phyloP scores from a whole-genome alignment of 306 rosid genomes.

The Malus orientalis region DNA sequence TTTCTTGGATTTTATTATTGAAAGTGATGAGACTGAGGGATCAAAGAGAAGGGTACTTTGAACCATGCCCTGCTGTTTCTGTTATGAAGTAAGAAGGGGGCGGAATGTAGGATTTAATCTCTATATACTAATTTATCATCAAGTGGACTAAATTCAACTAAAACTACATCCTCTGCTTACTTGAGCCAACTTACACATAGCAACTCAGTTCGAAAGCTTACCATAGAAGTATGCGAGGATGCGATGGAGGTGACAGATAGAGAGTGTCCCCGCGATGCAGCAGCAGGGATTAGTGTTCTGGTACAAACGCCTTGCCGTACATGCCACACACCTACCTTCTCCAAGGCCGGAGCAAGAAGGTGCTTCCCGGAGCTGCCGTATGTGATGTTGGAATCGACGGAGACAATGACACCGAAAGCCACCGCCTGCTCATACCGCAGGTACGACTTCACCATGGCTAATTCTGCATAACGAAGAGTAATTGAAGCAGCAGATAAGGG shows the following conservation, averaged over 20 bases:
- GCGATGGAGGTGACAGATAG: conserved; percentile 61
- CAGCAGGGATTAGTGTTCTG: conserved; percentile 57
- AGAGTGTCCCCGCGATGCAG: conserved; percentile 45
- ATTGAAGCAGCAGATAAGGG: too few relatives aligned
- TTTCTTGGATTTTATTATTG: too few relatives aligned
- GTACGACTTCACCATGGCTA: conserved; percentile 83
- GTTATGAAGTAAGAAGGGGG: too few relatives aligned
- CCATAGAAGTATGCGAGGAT: conserved; percentile 56
- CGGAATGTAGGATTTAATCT: neutral
- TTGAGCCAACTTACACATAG: neutral
- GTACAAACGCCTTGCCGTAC: conserved; percentile 82
- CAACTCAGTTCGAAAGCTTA: neutral
- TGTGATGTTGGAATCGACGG: conserved; percentile 64
- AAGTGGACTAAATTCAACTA: neutral
- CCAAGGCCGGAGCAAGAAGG: conserved; percentile 88
- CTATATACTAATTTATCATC: neutral
- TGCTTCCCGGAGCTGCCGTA: conserved; percentile 74
- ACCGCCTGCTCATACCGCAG: conserved; percentile 76
- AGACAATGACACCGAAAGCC: conserved; percentile 72
- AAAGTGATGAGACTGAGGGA: too few relatives aligned
- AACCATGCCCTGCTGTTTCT: too few relatives aligned
- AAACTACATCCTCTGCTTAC: neutral
- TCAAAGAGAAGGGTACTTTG: too few relatives aligned
- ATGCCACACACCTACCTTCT: conserved; percentile 72
- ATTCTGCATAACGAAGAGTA: too few relatives aligned